Base-by-base conservation (phyloP, 2,329 filamentous ascomycete genomes). In the Exophiala viscosa region DNA sequence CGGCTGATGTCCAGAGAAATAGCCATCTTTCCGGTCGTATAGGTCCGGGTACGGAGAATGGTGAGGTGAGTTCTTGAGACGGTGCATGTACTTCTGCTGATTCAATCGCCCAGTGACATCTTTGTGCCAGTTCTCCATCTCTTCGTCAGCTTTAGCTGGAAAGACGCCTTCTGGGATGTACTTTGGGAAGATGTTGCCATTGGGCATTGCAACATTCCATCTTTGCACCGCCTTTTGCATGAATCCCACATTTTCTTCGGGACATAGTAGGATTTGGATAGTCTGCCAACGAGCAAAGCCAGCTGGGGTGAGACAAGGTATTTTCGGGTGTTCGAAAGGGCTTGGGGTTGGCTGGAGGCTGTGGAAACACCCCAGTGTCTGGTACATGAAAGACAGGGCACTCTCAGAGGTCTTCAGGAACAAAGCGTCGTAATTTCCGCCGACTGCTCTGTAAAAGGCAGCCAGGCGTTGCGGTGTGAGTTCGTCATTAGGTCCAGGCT, bases 201-300 rank as follows among this genome's bases (percentile, higher is more conserved):
- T 81, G 0, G 87, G 87, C 63, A 95, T 83, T 54, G 80, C 81
- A 53, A 97, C 78, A 33, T 83, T 78, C 80, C 90, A 96, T 58
- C 87, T 77, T 55, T 80, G 79, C 3, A 95, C 87, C 0, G 90
- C 89, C 64, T 82, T 85, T 64, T 93, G 89, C 18, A 99, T 70
- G 63, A 90, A 92, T 0, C 83, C 83, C 1, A 90, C 87, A 72
- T 97, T 91, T 63, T 95, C 88, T 61, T 93, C 86, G 0, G 93
- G 93, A 1, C 85, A 88, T 1, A 97, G 80, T 33, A 97, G 75
- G 17, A 96, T 80, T 72, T 97, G 90, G 50, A 97, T 87, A 0
- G 88, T 90, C 73, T 96, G 87, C 92, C 92, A 99, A 67, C 89
- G 85, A 39, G 92, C 88, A 69, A 95, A 99, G 36, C 93, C 93